Evolutionary conservation across 2,329 filamentous ascomycete species (phyloP).

Genomic region (Fonsecaea pedrosoi): DNA sequence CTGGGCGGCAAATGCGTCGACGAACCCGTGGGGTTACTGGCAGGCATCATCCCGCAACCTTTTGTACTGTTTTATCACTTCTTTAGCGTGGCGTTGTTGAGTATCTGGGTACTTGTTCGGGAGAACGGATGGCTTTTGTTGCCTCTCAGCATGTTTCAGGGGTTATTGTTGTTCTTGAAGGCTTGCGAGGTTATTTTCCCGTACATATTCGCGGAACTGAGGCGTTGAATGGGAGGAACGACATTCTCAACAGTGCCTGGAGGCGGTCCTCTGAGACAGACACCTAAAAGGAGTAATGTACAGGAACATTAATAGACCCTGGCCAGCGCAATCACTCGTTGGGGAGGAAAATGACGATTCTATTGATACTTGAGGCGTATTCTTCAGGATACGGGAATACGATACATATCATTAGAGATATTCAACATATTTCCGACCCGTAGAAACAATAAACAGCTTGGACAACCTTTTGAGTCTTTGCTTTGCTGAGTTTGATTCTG

Average conservation of each 20-base stretch:
- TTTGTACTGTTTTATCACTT: constrained; percentile 87
- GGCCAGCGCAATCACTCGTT: neutral
- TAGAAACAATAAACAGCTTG: neutral
- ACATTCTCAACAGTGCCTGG: neutral
- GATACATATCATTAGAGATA: no score
- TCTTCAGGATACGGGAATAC: neutral
- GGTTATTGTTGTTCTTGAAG: constrained; percentile 75
- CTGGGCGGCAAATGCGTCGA: constrained; percentile 73
- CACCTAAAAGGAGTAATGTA: neutral
- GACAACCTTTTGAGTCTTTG: no score
- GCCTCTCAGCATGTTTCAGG: constrained; percentile 70
- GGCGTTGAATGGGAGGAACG: constrained; percentile 41
- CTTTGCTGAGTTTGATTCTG: no score
- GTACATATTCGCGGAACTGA: constrained; percentile 74
- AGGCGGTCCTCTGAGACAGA: neutral
- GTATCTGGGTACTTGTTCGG: constrained; percentile 73
- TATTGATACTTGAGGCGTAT: neutral
- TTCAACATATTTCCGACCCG: neutral
- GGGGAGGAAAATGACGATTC: neutral
- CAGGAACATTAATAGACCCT: neutral
- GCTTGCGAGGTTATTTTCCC: constrained; percentile 83
- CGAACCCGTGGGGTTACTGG: constrained; percentile 81
- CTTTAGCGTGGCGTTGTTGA: constrained; percentile 88
- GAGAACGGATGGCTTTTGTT: constrained; percentile 61
- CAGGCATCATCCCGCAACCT: constrained; percentile 79